Evolutionary conservation across 441 rosid genomes (phyloP), one percentile per base, ranked within the genome.

Genomic region (Arabidopsis hybrid): DNA sequence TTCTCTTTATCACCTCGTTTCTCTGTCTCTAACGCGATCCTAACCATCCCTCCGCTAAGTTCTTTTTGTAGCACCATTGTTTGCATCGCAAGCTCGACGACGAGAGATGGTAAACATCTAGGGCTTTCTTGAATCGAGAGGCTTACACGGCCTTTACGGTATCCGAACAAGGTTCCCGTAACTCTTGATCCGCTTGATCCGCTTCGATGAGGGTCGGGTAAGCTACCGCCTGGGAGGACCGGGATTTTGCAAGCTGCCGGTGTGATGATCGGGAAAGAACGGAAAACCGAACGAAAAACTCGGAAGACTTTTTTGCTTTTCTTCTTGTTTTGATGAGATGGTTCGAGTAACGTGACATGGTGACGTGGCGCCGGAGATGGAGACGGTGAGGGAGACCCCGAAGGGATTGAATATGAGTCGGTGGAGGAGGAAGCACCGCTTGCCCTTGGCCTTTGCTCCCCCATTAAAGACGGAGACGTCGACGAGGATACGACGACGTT

Each of bases 11-110:
- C 97, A 0, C 77, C 51, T 65, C 84, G 62, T 78, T 93, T 93
- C 72, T 93, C 97, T 13, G 95, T 87, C 69, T 93, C 97, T 3
- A 93, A 76, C 5, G 97, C 96, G 14, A 93, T 90, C 70, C 97
- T 77, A 45, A 93, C 88, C 96, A 88, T 88, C 1, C 96, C 98
- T 0, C 85, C 75, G 56, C 80, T 73, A 10, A 80, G 75, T 7
- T 80, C 83, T 36, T 80, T 80, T 58, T 80, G 83, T 18, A 80
- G 65, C 31, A 56, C 60, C 75, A 72, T 68, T 12, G 78, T 80
- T 45, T 80, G 83, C 72, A 80, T 80, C 0, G 83, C 78, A 0
- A 80, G 75, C 34, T 80, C 83, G 3, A 80, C 72, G 1, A 76
- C 80, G 14, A 76, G 65, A 50, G 80, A 64, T 43, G 83, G 83